A percentile compares a stretch with the other conserved stretches of the same genome.
Evolutionary conservation across 345 rosid species (phyloP).

Genomic region (Syzygium aqueum): DNA sequence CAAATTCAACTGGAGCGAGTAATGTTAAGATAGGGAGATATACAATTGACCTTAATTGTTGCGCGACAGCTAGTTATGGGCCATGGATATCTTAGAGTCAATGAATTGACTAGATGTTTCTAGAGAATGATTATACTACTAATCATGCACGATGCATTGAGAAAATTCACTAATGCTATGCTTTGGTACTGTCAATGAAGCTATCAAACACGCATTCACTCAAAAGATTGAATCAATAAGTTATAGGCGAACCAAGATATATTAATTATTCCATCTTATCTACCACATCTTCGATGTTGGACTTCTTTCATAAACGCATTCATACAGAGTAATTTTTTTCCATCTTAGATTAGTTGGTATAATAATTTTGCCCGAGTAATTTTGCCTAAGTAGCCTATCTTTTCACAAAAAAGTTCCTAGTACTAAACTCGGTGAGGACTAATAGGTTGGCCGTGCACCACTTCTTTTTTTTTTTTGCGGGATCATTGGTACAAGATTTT

Average conservation of each 20-base stretch:
- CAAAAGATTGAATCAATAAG: background rate
- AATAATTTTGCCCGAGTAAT: no score
- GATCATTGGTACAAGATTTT: background rate
- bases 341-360: no score
- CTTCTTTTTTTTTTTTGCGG: background rate
- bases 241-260: background rate
- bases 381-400: no score
- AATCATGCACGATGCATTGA: background rate
- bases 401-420: no score
- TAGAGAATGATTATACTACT: background rate
- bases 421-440: no score
- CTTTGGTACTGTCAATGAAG: background rate
- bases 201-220: background rate
- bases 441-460: background rate
- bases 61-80: background rate
- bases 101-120: background rate
- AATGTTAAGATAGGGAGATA: background rate
- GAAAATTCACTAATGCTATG: background rate
- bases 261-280: background rate
- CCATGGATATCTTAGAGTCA: background rate
- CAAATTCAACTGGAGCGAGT: background rate
- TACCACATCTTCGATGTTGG: background rate
- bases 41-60: background rate
- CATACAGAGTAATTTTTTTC: no score
- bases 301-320: no score